Conservation (phyloP, 306 rosid species). For the Adenanthera pavonina region DNA sequence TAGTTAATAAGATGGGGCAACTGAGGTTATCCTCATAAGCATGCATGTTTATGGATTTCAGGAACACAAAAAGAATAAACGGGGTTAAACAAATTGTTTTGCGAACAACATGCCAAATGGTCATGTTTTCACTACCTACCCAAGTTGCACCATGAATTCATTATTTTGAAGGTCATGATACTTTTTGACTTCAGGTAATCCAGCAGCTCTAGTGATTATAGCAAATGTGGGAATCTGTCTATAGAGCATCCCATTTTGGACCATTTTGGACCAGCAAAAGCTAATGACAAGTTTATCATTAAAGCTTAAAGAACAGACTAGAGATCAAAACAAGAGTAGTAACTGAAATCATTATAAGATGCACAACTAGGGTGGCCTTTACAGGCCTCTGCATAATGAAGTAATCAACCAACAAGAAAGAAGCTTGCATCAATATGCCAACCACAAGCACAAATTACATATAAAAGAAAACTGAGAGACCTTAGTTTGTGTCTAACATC, state of each 20-base stretch:
- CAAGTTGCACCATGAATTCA: slow-evolving; percentile 75
- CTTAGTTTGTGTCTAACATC: slow-evolving; percentile 17
- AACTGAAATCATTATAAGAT: slow-evolving; percentile 18
- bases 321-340: slow-evolving; percentile 21
- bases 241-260: slow-evolving; percentile 91
- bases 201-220: slow-evolving; percentile 78
- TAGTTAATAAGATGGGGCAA: slow-evolving; percentile 4
- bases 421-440: slow-evolving; percentile 33
- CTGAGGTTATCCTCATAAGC: slow-evolving; percentile 11
- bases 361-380: slow-evolving; percentile 29
- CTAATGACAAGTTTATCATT: slow-evolving; percentile 62
- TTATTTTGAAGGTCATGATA: slow-evolving; percentile 77
- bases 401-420: slow-evolving; percentile 20
- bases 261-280: slow-evolving; percentile 89
- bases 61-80: neutral
- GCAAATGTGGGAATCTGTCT: slow-evolving; percentile 76
- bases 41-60: slow-evolving; percentile 23
- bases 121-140: slow-evolving; percentile 67
- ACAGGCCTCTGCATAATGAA: slow-evolving; percentile 21
- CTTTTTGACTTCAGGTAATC: slow-evolving; percentile 71
- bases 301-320: slow-evolving; percentile 41
- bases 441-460: slow-evolving; percentile 1
- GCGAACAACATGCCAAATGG: slow-evolving; percentile 27
- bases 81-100: slow-evolving; percentile 2
- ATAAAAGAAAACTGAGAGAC: neutral